phyloP scores from a whole-genome alignment of 2,329 filamentous ascomycete genomes.

The Fusarium lyarnte region DNA sequence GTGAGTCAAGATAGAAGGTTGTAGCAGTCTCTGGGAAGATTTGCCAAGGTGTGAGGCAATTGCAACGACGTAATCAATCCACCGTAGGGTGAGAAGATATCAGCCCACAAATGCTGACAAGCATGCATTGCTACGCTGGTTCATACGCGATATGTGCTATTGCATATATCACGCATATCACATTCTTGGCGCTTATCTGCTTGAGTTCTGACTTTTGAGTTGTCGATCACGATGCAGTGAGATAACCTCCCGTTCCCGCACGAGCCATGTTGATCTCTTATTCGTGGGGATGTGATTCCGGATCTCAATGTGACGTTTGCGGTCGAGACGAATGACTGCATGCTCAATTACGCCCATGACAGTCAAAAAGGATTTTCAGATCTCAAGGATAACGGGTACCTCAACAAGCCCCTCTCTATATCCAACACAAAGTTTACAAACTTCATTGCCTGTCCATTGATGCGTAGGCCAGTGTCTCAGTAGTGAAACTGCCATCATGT shows the following conservation, averaged over 20 bases:
- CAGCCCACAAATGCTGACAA: background rate
- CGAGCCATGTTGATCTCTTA: background rate
- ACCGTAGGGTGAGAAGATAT: background rate
- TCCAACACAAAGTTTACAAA: background rate
- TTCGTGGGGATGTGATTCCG: background rate
- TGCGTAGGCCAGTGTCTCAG: accelerated
- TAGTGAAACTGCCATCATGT: background rate
- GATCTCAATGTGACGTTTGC: background rate
- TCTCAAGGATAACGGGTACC: background rate
- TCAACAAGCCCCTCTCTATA: background rate
- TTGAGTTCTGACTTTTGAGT: background rate
- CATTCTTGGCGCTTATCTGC: background rate
- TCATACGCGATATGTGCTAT: background rate
- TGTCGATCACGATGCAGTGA: background rate
- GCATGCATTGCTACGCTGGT: background rate
- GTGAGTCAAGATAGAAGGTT: background rate
- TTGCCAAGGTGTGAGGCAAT: background rate
- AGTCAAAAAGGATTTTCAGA: background rate
- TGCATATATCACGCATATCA: background rate
- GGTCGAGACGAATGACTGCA: background rate
- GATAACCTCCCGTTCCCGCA: background rate
- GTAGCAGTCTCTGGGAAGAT: background rate
- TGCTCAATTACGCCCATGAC: background rate
- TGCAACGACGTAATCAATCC: background rate
- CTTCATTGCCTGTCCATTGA: background rate